phyloP scores from a whole-genome alignment of 2,329 filamentous ascomycete genomes.

The Trichothecium sympodiale region DNA sequence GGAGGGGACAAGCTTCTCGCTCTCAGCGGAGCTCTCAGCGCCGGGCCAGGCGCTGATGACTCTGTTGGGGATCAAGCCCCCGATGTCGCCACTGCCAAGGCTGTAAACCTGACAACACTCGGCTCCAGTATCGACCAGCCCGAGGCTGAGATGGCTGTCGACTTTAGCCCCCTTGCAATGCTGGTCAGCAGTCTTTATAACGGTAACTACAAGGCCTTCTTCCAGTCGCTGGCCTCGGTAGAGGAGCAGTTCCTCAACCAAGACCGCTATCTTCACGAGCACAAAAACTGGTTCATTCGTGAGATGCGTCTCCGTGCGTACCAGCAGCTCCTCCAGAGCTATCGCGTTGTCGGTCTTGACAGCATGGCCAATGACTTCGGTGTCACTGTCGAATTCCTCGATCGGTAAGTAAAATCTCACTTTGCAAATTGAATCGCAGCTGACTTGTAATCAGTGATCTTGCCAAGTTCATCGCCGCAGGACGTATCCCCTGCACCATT shows the following conservation, averaged over 20 bases:
- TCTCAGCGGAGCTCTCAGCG: slow-evolving; percentile 67
- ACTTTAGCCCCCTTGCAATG: slow-evolving; percentile 80
- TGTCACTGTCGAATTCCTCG: slow-evolving; percentile 90
- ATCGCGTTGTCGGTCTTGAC: slow-evolving; percentile 89
- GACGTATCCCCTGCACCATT: slow-evolving; percentile 91
- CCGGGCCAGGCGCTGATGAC: slow-evolving; percentile 71
- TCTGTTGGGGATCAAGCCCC: slow-evolving; percentile 52
- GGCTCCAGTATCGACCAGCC: slow-evolving; percentile 60
- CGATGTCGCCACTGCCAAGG: slow-evolving; percentile 41
- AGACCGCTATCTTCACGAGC: slow-evolving; percentile 91
- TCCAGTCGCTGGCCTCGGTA: slow-evolving; percentile 76
- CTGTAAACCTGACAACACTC: slow-evolving; percentile 80
- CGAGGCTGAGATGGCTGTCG: slow-evolving; percentile 70
- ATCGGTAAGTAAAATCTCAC: slow-evolving; percentile 52
- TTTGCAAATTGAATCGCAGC: not conserved
- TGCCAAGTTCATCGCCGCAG: slow-evolving; percentile 90
- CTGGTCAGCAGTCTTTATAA: slow-evolving; percentile 87
- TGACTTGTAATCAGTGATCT: slow-evolving; percentile 57
- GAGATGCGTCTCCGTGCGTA: slow-evolving; percentile 97
- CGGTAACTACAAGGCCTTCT: slow-evolving; percentile 90
- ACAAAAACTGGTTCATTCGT: slow-evolving; percentile 92
- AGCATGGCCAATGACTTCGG: slow-evolving; percentile 98
- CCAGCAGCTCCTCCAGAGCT: slow-evolving; percentile 93
- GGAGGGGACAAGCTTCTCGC: slow-evolving; percentile 80
- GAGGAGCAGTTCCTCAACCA: slow-evolving; percentile 91